Conservation (phyloP, 2,329 filamentous ascomycete genomes). For the Emergomyces pasteurianus region DNA sequence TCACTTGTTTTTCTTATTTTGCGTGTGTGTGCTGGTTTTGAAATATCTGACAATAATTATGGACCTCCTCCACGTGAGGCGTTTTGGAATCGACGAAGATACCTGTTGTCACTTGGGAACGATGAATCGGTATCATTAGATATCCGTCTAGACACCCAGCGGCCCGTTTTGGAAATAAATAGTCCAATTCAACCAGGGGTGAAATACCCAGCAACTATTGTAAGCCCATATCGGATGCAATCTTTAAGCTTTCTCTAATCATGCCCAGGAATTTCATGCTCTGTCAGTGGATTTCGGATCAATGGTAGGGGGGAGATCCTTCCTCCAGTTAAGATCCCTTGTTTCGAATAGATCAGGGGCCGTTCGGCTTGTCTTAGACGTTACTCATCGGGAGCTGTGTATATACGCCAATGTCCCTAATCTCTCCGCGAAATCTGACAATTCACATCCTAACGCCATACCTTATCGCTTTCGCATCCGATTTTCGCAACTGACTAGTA, state of each 20-base stretch:
- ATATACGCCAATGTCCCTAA: conserved; percentile 34
- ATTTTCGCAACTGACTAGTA: conserved; percentile 31
- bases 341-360: conserved; percentile 11
- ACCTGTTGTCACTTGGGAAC: conserved; percentile 19
- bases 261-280: conserved; percentile 31
- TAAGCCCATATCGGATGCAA: conserved; percentile 14
- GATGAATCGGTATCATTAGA: conserved; percentile 13
- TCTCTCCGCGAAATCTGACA: neutral
- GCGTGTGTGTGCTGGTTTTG: neutral
- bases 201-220: conserved; percentile 25
- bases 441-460: conserved; percentile 7
- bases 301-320: conserved; percentile 39
- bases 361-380: conserved; percentile 30
- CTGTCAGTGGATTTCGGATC: conserved; percentile 50
- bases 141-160: conserved; percentile 16
- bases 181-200: conserved; percentile 25
- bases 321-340: conserved; percentile 48
- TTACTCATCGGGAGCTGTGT: conserved; percentile 33
- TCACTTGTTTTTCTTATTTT: neutral
- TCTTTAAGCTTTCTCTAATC: neutral
- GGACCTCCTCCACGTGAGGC: conserved; percentile 40
- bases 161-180: conserved; percentile 13
- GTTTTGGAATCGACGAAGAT: conserved; percentile 38
- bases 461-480: conserved; percentile 33
- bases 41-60: neutral